Evolutionary conservation across 495 filamentous ascomycete genomes (phyloP), one percentile per base, ranked within the genome.

Genomic region (Trichocladium uniseriatum): DNA sequence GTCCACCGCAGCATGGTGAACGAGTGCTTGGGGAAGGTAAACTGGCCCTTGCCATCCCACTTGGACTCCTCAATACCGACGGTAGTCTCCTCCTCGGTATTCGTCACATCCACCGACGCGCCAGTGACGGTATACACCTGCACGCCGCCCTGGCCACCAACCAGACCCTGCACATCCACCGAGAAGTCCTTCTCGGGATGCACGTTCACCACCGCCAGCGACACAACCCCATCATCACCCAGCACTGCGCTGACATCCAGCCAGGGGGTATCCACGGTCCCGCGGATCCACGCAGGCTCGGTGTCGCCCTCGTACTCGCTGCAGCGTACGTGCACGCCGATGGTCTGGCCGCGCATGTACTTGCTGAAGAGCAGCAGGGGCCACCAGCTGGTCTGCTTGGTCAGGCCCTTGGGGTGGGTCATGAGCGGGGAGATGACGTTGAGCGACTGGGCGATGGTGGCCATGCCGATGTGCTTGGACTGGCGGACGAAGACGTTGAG

Each of bases 401-500:
- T 62, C 22, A 88, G 67, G 5, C 83, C 82, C 11, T 68, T 58
- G 29, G 69, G 60, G 1, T 70, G 80, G 0, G 86, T 89, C 81
- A 87, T 84, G 16, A 89, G 71, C 1, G 83, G 86, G 22, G 77
- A 78, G 55, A 89, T 88, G 29, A 89, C 85, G 59, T 89, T 89
- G 31, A 89, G 82, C 48, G 68, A 80, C 68, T 89, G 85, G 9
- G 85, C 85, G 48, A 89, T 84, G 61, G 84, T 89, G 10, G 85
- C 82, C 86, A 89, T 91, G 44, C 83, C 82, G 14, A 90, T 54
- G 60, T 81, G 73, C 47, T 70, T 70, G 57, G 79, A 79, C 70
- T 90, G 83, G 14, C 86, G 77, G n/a, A 90, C 70, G 52, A 90
- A 89, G 10, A 83, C 84, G 57, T 89, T 89, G 19, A 89, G 72